Base-by-base conservation (phyloP, 768 basidiomycete genomes). In the Filobasidium wieringae region DNA sequence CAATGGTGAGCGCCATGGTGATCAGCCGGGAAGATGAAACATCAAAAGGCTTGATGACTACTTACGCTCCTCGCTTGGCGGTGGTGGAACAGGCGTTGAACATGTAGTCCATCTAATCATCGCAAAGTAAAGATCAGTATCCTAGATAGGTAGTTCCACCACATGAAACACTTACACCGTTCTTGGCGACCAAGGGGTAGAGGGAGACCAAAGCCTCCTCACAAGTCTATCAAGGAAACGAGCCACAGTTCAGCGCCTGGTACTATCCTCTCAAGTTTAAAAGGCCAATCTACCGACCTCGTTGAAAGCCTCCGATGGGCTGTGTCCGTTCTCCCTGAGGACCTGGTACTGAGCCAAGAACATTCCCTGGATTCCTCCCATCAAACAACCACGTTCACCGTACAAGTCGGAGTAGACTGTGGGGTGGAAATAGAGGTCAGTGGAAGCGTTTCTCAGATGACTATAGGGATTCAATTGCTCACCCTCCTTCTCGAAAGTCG, bases 21-120 rank as follows among this genome's bases (percentile, higher is more conserved):
- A 45, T 56, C 27, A 56, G 55, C 19, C 8, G 11, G 19, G 7
- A n/a, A 7, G 24, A 22, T 14, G 22, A 2, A n/a, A 29, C 32
- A 24, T 22, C 7, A 11, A 27, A n/a, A 26, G 27, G 12, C 15
- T 41, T 4, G 9, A n/a, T 31, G 17, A 22, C 6, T 8, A 54
- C 53, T 54, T 54, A 54, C 53, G 93, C 95, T 69, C 95, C 95
- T 63, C 95, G 93, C 67, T 93, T 90, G 52, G 95, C 95, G 50
- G 95, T 97, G 66, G 93, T 97, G 31, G 95, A 97, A 79, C 95
- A 99, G 45, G 95, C 93, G 72, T 86, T 86, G 82, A 85, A 96
- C 92, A 97, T 96, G 82, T 95, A 93, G 78, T 96, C 92, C 92
- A 92, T 75, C n/a, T n/a, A n/a, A n/a, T n/a, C n/a, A n/a, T n/a